Evolutionary conservation across 257 asterid species (phyloP).

Genomic region (Nicotiana tomentosiformis): DNA sequence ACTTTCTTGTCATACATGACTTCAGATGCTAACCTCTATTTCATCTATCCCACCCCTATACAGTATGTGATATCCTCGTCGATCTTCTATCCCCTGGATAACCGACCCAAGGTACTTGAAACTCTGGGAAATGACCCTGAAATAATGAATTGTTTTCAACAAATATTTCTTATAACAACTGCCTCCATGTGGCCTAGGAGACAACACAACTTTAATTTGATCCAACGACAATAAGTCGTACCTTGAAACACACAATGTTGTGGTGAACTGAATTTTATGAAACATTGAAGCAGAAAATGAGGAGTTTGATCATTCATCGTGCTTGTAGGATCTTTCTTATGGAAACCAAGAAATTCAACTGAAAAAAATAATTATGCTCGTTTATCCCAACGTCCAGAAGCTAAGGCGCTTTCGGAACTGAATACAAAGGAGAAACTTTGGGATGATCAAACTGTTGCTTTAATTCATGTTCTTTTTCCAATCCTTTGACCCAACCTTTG

Average conservation of each 20-base stretch:
- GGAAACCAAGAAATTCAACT: not conserved
- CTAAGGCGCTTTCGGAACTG: no score
- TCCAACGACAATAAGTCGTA: not conserved
- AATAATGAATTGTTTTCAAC: not conserved
- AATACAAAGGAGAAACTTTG: not conserved
- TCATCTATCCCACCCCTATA: no score
- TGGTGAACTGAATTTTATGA: not conserved
- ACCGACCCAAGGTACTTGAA: no score
- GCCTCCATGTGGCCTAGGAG: not conserved
- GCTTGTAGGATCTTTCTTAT: constrained; percentile 2
- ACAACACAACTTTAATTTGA: not conserved
- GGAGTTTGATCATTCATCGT: not conserved
- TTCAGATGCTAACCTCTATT: no score
- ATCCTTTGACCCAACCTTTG: not conserved
- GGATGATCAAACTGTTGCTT: not conserved
- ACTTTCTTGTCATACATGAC: no score
- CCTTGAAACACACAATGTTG: not conserved
- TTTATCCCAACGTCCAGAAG: no score
- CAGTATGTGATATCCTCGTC: no score
- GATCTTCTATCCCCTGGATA: no score
- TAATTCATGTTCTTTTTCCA: not conserved
- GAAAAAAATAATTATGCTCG: no score
- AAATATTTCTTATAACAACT: not conserved
- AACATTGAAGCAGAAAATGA: not conserved
- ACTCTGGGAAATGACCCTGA: no score